Base-by-base conservation (phyloP, 371 early-diverging fungal genomes). In the Mucor piriformis region DNA sequence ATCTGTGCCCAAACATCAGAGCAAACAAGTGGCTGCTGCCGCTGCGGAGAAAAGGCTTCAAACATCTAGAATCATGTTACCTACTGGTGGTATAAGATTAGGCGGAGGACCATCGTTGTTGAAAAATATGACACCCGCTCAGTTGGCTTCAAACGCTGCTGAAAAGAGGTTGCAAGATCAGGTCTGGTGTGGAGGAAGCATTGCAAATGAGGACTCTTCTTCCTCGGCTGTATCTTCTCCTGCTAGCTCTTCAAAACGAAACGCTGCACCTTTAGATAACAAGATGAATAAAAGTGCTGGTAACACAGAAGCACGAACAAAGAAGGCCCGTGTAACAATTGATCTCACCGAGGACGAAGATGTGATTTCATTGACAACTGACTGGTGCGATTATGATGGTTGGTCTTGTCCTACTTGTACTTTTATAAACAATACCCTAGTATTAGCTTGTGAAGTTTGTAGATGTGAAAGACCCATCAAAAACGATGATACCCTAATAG, bases 111-210 rank as follows among this genome's bases (percentile, higher is more conserved):
- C 40, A 15, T 13, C 43, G 7, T 23, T 63, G 18, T 18, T 16
- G 18, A 46, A 46, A 24, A 24, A 46, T 46, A 46, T 46, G 46
- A 58, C 69, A 43, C 74, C 76, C 27, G 52, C 54, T 16, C 61
- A 70, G 42, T 46, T 82, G 71, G 85, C 86, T 2, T 84, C 83
- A 2, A 47, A 50, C 53, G 85, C 84, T 11, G 88, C 88, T 3
- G 82, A 85, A 59, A 65, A 80, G 40, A 66, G 88, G 24, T 52
- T 68, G 42, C 49, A 51, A 56, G 88, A 86, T 61, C 48, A 70
- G 15, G 54, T 74, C 3, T 85, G 86, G 85, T 87, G 88, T 61
- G 88, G 83, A n/a, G 78, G 79, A 27, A 61, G 61, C 53, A 20
- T 37, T 21, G 24, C 11, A 24, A 42, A 42, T 42, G 20, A 20